Evolutionary conservation across 1,139 yeast genomes (phyloP).

Genomic region (Scheffersomyces insectosa): DNA sequence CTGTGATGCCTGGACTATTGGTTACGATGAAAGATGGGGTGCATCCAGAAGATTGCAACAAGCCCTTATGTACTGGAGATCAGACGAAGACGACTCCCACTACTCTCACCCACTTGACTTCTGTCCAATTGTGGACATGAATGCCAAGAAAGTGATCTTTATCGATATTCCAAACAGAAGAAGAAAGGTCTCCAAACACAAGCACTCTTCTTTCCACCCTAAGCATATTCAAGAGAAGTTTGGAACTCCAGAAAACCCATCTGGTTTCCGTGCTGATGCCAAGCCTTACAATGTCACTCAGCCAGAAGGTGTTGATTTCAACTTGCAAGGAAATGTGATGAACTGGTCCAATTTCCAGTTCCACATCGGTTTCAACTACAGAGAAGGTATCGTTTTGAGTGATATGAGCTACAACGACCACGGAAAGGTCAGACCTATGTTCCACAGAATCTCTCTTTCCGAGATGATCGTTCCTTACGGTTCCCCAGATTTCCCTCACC

Average conservation of each 20-base stretch:
- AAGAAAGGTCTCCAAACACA: conserved; percentile 66
- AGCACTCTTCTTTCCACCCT: conserved; percentile 71
- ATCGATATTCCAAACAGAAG: conserved; percentile 77
- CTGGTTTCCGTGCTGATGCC: conserved; percentile 57
- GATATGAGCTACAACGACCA: conserved; percentile 74
- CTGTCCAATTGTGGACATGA: conserved; percentile 80
- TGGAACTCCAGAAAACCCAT: conserved; percentile 52
- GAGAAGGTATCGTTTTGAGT: conserved; percentile 81
- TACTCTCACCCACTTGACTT: conserved; percentile 83
- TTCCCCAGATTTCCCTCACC: conserved; percentile 75
- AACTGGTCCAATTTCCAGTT: conserved; percentile 75
- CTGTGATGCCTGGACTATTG: conserved; percentile 87
- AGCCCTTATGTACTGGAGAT: conserved; percentile 76
- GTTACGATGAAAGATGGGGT: conserved; percentile 84
- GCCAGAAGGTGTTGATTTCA: conserved; percentile 81
- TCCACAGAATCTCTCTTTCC: conserved; percentile 74
- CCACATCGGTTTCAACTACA: conserved; percentile 80
- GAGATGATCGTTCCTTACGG: conserved; percentile 91
- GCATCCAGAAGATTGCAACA: conserved; percentile 74
- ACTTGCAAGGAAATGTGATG: conserved; percentile 66
- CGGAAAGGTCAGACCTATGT: conserved; percentile 67
- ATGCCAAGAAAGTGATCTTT: conserved; percentile 62
- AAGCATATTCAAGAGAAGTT: conserved; percentile 58
- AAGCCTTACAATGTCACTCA: conserved; percentile 70
- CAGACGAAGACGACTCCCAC: conserved; percentile 78